Percentiles rank a stretch among this genome's conserved stretches.
Conservation (phyloP, 805 yeast species). For the Isabelozyma heimii region DNA sequence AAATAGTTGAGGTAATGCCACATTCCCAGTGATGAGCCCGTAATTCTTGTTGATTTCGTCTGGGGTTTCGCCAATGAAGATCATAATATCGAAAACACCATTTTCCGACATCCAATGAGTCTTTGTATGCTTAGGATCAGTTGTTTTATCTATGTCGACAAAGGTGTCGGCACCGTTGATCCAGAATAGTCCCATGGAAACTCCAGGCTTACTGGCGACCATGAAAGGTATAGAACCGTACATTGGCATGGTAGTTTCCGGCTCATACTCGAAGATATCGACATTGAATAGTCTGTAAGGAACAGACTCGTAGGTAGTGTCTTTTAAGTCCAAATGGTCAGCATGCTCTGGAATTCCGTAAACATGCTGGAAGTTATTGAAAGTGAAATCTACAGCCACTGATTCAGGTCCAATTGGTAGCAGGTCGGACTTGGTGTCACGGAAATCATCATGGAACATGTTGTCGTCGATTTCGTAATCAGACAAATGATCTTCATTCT, state of each 20-base stretch:
- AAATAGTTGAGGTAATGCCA: conserved; percentile 71
- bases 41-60: conserved; percentile 56
- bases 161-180: conserved; percentile 90
- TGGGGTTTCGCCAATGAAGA: conserved; percentile 62
- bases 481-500: conserved; percentile 35
- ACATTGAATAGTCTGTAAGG: conserved; percentile 92
- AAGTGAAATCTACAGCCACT: conserved; percentile 72
- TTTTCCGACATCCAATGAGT: conserved; percentile 95
- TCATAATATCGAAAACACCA: conserved; percentile 75
- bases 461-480: conserved; percentile 65
- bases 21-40: conserved; percentile 68
- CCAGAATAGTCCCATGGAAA: conserved; percentile 84
- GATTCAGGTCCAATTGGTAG: conserved; percentile 88
- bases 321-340: conserved; percentile 69
- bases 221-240: conserved; percentile 93
- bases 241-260: conserved; percentile 82
- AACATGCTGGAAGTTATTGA: conserved; percentile 58
- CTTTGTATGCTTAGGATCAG: conserved; percentile 24
- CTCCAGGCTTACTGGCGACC: conserved; percentile 58
- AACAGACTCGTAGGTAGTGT: conserved; percentile 53
- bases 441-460: conserved; percentile 69
- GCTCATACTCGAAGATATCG: conserved; percentile 92
- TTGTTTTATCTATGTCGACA: conserved; percentile 59
- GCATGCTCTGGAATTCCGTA: conserved; percentile 99
- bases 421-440: conserved; percentile 62